Base-by-base conservation (phyloP, 2,329 filamentous ascomycete genomes). In the Pseudogymnoascus destructans region DNA sequence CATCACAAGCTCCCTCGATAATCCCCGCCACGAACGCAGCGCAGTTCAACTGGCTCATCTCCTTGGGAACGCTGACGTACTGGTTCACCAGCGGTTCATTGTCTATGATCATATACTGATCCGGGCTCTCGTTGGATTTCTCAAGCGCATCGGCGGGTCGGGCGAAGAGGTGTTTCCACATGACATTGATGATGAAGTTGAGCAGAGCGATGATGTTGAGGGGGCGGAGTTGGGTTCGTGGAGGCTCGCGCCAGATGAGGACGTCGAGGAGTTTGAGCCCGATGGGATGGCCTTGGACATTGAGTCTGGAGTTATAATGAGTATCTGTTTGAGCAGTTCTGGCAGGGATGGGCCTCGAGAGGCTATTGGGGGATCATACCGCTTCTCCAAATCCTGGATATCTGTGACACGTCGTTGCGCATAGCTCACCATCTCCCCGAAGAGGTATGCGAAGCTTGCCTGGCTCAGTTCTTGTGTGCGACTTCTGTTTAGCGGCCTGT, bases 51-150 rank as follows among this genome's bases (percentile, higher is more conserved):
- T 93, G 88, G 73, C 81, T 90, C 88, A 98, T 95, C 73, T 98
- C 93, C 68, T 86, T 86, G 13, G 93, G 93, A 57, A 97, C 86
- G 66, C 84, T 89, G 69, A 98, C 87, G 74, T 93, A 97, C 62
- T 86, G 85, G 73, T 96, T 97, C 36, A 97, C 92, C 56, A 97
- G 78, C 19, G 93, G 93, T 70, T 97, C 93, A 73, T 98, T 97
- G 74, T 98, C 93, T 66, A 91, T 89, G 66, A 98, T 93, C 92
- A 98, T 97, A 77, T 97, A 98, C 75, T 97, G 92, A 66, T 93
- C 89, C 7, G 89, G 85, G 57, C 90, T 92, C 57, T 85, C 81
- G 58, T 84, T 84, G 60, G 84, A 89, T 73, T 93, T 91, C 74
- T 98, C 93, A 60, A 98, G 83, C 15, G 89, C 87, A 73, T 97